Evolutionary conservation across 2,329 filamentous ascomycete species (phyloP).

Genomic region (Grosmannia clavigera): DNA sequence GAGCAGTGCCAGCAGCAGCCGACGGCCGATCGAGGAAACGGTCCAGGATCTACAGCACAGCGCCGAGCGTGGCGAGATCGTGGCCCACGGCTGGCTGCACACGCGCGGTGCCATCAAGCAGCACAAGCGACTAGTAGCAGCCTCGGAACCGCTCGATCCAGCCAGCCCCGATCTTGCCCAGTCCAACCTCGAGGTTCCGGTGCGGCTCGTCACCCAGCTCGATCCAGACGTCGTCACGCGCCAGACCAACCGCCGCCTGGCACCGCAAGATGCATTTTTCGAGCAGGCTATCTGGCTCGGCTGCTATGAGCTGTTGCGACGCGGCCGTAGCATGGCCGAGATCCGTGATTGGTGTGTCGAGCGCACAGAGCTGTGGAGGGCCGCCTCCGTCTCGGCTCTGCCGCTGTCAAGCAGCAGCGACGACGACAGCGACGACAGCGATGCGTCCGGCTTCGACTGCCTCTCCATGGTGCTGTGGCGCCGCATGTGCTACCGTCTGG

Average conservation of each 20-base stretch:
- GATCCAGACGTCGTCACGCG: slow-evolving; percentile 84
- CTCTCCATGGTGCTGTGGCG: slow-evolving; percentile 55
- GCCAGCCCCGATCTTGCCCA: slow-evolving; percentile 42
- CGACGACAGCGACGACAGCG: slow-evolving; percentile 29
- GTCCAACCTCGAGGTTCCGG: slow-evolving; percentile 46
- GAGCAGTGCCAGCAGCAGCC: slow-evolving; percentile 56
- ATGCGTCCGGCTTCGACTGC: slow-evolving; percentile 27
- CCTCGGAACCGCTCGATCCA: slow-evolving; percentile 52
- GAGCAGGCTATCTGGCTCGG: slow-evolving; percentile 86
- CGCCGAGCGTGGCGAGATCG: slow-evolving; percentile 67
- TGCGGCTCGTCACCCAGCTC: slow-evolving; percentile 64
- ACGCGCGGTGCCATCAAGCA: slow-evolving; percentile 84
- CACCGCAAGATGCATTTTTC: slow-evolving; percentile 75
- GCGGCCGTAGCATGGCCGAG: slow-evolving; percentile 61
- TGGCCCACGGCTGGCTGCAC: slow-evolving; percentile 84
- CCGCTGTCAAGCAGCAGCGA: slow-evolving; percentile 36
- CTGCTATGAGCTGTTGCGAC: slow-evolving; percentile 85
- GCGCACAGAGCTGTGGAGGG: slow-evolving; percentile 79
- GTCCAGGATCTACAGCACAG: slow-evolving; percentile 64
- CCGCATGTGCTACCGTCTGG: slow-evolving; percentile 60
- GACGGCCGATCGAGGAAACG: slow-evolving; percentile 61
- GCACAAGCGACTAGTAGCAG: slow-evolving; percentile 66
- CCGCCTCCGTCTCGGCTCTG: slow-evolving; percentile 65
- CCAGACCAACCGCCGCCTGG: slow-evolving; percentile 56
- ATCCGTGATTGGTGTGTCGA: slow-evolving; percentile 81